phyloP scores from a whole-genome alignment of 2,329 filamentous ascomycete genomes.

The Boeremia lycopersici region DNA sequence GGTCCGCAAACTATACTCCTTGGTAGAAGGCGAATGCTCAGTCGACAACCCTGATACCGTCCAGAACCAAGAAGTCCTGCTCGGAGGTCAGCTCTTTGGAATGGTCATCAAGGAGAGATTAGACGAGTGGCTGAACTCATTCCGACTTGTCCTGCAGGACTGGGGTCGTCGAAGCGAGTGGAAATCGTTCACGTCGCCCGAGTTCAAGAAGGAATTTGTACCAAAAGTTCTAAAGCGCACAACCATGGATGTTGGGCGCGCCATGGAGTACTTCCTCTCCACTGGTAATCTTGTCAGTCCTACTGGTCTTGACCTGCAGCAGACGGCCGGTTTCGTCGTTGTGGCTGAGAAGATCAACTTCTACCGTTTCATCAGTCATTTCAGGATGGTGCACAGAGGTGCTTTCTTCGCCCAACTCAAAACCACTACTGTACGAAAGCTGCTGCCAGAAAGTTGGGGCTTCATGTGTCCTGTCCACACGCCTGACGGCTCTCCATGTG shows the following conservation, averaged over 20 bases:
- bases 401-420: constrained; percentile 98
- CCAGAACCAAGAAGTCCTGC: constrained; percentile 91
- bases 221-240: constrained; percentile 77
- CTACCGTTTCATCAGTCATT: constrained; percentile 96
- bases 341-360: constrained; percentile 99
- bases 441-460: constrained; percentile 96
- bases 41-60: constrained; percentile 96
- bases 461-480: constrained; percentile 98
- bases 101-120: constrained; percentile 95
- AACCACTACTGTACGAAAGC: constrained; percentile 93
- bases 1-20: constrained; percentile 91
- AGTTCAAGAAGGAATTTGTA: constrained; percentile 79
- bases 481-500: constrained; percentile 93
- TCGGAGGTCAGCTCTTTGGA: constrained; percentile 91
- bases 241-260: constrained; percentile 86
- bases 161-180: constrained; percentile 60
- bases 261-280: constrained; percentile 92
- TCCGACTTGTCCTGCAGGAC: constrained; percentile 59
- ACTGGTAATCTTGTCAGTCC: constrained; percentile 93
- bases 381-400: constrained; percentile 98
- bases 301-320: constrained; percentile 91
- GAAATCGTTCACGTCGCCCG: constrained; percentile 71
- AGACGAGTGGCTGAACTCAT: constrained; percentile 83
- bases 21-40: constrained; percentile 90
- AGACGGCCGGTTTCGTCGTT: constrained; percentile 92